phyloP scores from a whole-genome alignment of 805 yeast species.

The Yarrowia keelungensis region DNA sequence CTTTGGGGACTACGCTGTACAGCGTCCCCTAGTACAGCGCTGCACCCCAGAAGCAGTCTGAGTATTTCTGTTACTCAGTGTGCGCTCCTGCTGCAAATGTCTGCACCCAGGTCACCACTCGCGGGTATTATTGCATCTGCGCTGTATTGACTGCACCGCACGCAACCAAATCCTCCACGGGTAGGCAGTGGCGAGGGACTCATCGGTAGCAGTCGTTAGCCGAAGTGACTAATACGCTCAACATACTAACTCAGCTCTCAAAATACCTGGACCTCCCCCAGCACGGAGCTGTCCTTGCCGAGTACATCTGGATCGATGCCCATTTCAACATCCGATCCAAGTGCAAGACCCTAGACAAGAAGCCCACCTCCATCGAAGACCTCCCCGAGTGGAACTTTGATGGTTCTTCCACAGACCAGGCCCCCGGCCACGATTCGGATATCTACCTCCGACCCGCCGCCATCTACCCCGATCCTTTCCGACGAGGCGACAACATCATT shows the following conservation, averaged over 20 bases:
- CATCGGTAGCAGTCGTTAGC: too few relatives aligned
- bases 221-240: too few relatives aligned
- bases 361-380: conserved; percentile 76
- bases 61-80: conserved; percentile 1
- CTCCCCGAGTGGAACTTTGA: conserved; percentile 99
- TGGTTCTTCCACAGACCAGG: conserved; percentile 98
- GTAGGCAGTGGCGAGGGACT: not conserved
- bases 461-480: conserved; percentile 94
- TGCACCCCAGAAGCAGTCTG: conserved; percentile 4
- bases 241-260: conserved; percentile 22
- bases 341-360: conserved; percentile 81
- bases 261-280: conserved; percentile 87
- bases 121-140: conserved; percentile 6
- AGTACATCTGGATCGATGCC: conserved; percentile 97
- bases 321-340: conserved; percentile 90
- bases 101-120: not conserved
- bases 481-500: conserved; percentile 95
- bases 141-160: not conserved
- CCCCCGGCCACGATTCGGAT: conserved; percentile 97
- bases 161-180: not conserved
- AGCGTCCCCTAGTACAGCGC: too few relatives aligned
- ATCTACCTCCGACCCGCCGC: conserved; percentile 95
- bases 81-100: not conserved
- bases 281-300: conserved; percentile 87
- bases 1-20: too few relatives aligned